A percentile compares a stretch with the other conserved stretches of the same genome.
These are phyloP conservation scores for Hypoxylon lienhwacheense DNA, from an alignment of 495 filamentous ascomycete species.

Conservation along the genomic window DNA sequence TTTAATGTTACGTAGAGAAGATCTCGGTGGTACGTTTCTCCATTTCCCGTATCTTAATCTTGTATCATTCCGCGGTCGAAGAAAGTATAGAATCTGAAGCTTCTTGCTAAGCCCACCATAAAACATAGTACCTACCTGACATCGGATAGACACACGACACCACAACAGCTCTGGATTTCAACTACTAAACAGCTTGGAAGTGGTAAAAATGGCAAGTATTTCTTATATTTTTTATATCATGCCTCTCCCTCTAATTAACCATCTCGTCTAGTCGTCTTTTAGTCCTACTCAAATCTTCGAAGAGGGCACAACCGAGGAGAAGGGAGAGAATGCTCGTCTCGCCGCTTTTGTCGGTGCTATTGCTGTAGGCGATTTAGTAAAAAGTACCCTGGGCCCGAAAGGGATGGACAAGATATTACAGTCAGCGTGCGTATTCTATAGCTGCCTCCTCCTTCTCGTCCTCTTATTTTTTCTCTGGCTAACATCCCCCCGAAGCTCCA, in stretches of 20 bases:
- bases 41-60: conserved; percentile 3
- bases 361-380: conserved; percentile 93
- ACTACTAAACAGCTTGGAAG: not conserved
- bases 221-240: not conserved
- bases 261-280: conserved; percentile 52
- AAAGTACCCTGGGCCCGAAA: conserved; percentile 95
- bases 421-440: conserved; percentile 67
- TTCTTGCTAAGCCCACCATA: conserved; percentile 22
- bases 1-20: not conserved
- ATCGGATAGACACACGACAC: conserved; percentile 10
- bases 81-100: conserved; percentile 26
- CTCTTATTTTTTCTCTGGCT: conserved; percentile 14
- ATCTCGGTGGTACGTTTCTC: conserved; percentile 22
- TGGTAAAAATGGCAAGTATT: conserved; percentile 30
- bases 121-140: conserved; percentile 1
- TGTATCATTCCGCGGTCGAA: conserved; percentile 15
- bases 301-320: conserved; percentile 96
- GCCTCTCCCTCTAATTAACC: conserved; percentile 7
- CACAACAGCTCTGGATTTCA: not conserved
- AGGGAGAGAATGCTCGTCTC: conserved; percentile 98
- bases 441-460: not conserved
- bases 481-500: conserved; percentile 63
- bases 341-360: conserved; percentile 97
- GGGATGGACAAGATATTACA: conserved; percentile 99
- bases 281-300: conserved; percentile 98